Conservation (phyloP, 345 rosid species). For the Eucalyptus cloeziana region DNA sequence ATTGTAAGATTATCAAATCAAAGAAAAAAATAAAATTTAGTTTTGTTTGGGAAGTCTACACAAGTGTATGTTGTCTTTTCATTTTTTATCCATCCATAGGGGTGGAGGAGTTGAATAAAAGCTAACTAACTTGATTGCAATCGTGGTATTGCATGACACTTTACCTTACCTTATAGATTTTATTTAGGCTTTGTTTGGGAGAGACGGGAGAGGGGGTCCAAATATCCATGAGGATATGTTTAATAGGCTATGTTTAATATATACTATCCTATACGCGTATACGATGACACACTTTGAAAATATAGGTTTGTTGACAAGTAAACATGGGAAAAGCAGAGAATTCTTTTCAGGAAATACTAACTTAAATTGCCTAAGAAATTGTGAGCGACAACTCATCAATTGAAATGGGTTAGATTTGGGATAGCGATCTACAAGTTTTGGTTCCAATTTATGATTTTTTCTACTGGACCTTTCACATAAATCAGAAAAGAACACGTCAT, state of each 20-base stretch:
- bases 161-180: not conserved
- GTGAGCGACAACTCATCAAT: not conserved
- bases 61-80: not conserved
- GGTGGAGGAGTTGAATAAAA: not conserved
- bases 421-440: not conserved
- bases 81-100: not conserved
- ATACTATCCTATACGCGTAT: accelerated
- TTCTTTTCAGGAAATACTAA: too few species aligned
- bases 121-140: not conserved
- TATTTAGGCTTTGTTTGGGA: not conserved
- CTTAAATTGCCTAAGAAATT: not conserved
- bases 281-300: not conserved
- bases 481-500: not conserved
- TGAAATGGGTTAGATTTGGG: not conserved
- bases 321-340: not conserved
- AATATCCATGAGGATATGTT: too few species aligned
- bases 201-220: not conserved
- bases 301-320: not conserved
- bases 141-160: not conserved
- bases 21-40: not conserved
- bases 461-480: not conserved
- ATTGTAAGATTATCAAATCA: not conserved
- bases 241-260: not conserved
- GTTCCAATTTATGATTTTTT: not conserved
- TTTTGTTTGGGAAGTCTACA: not conserved